Percentiles rank a stretch among this genome's conserved stretches.
Evolutionary conservation across 1,284 basidiomycete species (phyloP).

Genomic region (Ceraceosorus bombacis): DNA sequence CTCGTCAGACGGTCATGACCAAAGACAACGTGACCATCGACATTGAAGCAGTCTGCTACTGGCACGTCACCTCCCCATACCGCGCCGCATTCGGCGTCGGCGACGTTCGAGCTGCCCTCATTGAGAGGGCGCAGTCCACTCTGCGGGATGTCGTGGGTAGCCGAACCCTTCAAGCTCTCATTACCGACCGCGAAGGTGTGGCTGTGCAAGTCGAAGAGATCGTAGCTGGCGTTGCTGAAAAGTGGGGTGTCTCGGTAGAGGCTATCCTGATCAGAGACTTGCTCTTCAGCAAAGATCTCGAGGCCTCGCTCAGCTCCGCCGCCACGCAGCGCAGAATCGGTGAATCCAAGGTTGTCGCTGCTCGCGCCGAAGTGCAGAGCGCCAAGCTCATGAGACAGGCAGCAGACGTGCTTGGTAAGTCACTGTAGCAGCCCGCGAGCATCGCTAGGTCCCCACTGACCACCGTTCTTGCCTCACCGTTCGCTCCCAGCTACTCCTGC

Average conservation of each 20-base stretch:
- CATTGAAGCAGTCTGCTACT: conserved; percentile 82
- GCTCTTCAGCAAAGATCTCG: conserved; percentile 84
- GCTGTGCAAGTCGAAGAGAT: conserved; percentile 93
- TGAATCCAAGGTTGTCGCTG: conserved; percentile 91
- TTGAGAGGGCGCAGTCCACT: conserved; percentile 90
- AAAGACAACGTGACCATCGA: conserved; percentile 79
- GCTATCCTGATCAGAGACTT: conserved; percentile 71
- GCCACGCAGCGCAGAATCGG: conserved; percentile 88
- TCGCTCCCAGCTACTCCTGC: conserved; percentile 55
- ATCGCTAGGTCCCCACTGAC: conserved; percentile 12
- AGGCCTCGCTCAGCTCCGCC: conserved; percentile 81
- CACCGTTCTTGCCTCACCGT: neutral
- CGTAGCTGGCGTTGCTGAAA: conserved; percentile 54
- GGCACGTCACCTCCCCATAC: conserved; percentile 55
- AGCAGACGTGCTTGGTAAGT: conserved; percentile 64
- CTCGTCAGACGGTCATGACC: conserved; percentile 62
- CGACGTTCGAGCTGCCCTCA: conserved; percentile 62
- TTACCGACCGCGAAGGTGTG: conserved; percentile 82
- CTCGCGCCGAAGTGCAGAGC: conserved; percentile 87
- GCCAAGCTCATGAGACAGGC: conserved; percentile 81
- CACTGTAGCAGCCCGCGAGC: neutral
- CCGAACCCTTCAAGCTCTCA: conserved; percentile 55
- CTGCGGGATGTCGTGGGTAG: conserved; percentile 89
- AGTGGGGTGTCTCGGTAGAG: conserved; percentile 93
- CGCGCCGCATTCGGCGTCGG: conserved; percentile 85